Percentiles rank a stretch among this genome's conserved stretches.
Evolutionary conservation across 2,329 filamentous ascomycete genomes (phyloP).

Genomic region (Microdochium bolleyi): DNA sequence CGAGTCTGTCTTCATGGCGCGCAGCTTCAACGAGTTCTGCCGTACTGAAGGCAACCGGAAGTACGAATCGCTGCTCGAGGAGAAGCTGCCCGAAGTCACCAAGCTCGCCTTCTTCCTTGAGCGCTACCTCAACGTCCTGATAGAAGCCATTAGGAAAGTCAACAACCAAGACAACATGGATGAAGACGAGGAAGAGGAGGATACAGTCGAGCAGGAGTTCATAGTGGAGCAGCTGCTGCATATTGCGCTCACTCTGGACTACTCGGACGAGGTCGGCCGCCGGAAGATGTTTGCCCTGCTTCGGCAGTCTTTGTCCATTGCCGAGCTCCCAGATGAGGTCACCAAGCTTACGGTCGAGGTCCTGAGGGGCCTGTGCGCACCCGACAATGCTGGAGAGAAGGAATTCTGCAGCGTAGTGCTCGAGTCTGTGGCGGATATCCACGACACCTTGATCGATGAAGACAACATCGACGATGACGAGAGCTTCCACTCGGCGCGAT

Average conservation of each 20-base stretch:
- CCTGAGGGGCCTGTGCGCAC: conserved; percentile 74
- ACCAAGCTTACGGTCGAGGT: conserved; percentile 82
- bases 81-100: conserved; percentile 92
- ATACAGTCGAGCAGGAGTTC: conserved; percentile 86
- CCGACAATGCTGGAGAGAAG: conserved; percentile 63
- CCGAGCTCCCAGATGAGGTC: conserved; percentile 84
- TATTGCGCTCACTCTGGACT: conserved; percentile 86
- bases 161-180: conserved; percentile 47
- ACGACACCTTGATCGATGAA: conserved; percentile 82
- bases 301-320: conserved; percentile 74
- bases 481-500: conserved; percentile 90
- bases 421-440: conserved; percentile 92
- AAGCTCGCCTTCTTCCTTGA: conserved; percentile 83
- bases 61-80: conserved; percentile 70
- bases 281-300: conserved; percentile 93
- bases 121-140: conserved; percentile 63
- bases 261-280: conserved; percentile 93
- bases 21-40: conserved; percentile 93
- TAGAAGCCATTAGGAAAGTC: conserved; percentile 53
- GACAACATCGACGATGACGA: conserved; percentile 52
- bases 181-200: conserved; percentile 64
- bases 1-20: conserved; percentile 81
- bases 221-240: conserved; percentile 92
- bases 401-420: conserved; percentile 82
- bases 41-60: conserved; percentile 65